These are phyloP conservation scores for Acanthamoeba castellanii DNA, from an alignment of 208 protist species.

Conservation along the genomic window DNA sequence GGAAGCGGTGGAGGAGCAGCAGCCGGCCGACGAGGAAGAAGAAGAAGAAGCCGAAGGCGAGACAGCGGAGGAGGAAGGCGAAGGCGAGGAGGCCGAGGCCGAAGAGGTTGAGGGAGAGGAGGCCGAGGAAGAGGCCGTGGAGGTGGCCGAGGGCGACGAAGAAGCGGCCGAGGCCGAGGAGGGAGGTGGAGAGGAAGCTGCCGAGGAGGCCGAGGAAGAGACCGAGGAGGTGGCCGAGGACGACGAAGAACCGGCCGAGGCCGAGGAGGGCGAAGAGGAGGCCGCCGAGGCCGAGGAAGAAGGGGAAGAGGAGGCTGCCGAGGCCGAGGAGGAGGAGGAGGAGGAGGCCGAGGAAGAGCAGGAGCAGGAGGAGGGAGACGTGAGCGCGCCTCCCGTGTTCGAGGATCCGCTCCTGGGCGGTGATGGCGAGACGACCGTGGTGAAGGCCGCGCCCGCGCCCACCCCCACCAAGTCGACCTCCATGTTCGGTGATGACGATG, in stretches of 20 bases:
- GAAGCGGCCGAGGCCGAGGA: not conserved
- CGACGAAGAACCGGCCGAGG: not conserved
- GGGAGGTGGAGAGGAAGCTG: not conserved
- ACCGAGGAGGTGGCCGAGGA: not conserved
- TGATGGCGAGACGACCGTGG: not conserved
- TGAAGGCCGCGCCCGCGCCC: not conserved
- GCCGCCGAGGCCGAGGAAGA: not conserved
- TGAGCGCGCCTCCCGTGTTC: conserved; percentile 2
- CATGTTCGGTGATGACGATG: conserved; percentile 23
- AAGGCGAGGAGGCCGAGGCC: not conserved
- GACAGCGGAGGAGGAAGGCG: not conserved
- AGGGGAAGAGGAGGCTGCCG: not conserved
- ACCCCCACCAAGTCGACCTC: not conserved
- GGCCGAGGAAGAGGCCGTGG: not conserved
- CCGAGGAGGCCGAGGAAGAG: not conserved
- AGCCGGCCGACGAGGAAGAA: not conserved
- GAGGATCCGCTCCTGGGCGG: not conserved
- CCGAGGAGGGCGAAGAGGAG: not conserved
- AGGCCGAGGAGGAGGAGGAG: not conserved
- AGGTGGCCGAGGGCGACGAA: not conserved
- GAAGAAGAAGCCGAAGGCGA: not conserved
- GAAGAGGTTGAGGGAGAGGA: not conserved
- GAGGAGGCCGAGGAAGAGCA: not conserved
- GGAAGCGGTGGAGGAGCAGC: not conserved
- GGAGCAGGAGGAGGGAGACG: not conserved